Percentiles rank a stretch among this genome's conserved stretches.
Conservation (phyloP, 345 rosid genomes). For the Microcos paniculata region DNA sequence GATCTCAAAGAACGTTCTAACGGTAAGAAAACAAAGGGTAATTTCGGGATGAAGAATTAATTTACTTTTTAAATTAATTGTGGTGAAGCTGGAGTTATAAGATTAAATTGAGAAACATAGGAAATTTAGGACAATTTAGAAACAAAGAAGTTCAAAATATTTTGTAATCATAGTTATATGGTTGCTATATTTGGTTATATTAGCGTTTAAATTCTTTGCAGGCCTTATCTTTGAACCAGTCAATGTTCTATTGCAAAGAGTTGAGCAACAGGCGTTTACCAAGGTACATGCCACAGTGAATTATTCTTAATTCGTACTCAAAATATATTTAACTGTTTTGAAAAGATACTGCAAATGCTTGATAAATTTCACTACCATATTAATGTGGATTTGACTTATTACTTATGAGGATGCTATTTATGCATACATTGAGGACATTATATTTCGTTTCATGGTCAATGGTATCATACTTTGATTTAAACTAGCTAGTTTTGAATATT, state of each 20-base stretch:
- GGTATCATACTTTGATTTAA: neutral
- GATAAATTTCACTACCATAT: neutral
- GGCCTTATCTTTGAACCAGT: slow-evolving; percentile 70
- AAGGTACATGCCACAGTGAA: slow-evolving; percentile 42
- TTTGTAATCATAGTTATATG: neutral
- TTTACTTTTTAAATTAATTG: neutral
- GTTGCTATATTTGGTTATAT: neutral
- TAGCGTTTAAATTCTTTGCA: slow-evolving; percentile 30
- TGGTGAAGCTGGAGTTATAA: neutral
- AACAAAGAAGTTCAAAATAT: neutral
- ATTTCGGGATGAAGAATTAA: neutral
- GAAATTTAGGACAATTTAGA: neutral
- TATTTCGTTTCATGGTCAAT: neutral
- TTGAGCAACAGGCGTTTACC: slow-evolving; percentile 72
- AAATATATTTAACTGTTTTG: neutral
- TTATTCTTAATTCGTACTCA: neutral
- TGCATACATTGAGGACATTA: neutral
- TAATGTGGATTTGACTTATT: neutral
- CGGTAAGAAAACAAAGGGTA: slow-evolving; percentile 33
- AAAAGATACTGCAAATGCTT: neutral
- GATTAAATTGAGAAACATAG: neutral
- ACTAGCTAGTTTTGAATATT: neutral
- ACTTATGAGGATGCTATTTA: neutral
- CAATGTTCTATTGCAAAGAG: slow-evolving; percentile 59
- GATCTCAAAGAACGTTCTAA: slow-evolving; percentile 38